Evolutionary conservation across 140 eudicot species (phyloP), one percentile per base, ranked within the genome.

Genomic region (Stevia rebaudiana): DNA sequence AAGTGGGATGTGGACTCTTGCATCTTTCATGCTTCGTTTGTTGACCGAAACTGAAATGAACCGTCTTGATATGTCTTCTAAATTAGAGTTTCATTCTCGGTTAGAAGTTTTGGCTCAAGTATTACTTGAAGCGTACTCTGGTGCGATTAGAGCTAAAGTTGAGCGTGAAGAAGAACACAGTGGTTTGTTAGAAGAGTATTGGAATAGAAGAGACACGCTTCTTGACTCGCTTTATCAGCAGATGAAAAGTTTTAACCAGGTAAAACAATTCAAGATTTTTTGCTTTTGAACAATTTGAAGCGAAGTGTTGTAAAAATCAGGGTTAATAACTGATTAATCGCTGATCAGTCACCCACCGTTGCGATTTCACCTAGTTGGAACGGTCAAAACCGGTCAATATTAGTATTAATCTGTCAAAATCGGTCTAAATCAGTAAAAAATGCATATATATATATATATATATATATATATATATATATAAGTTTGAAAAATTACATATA

Each of bases 1-100:
- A 49, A 76, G 74, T 79, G 96, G 98, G 76, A 82, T 91, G 63
- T 87, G 98, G 96, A 72, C 61, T 72, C 68, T 91, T 74, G 96
- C 87, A 44, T 78, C 76, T 62, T 75, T 87, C 66, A 84, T 87
- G 96, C 83, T 87, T 84, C 82, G 77, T 63, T 60, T 80, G 72
- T 75, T 77, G 39, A 79, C 50, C 50, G 96, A 84, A 50, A 61
- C 43, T 54, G 95, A 85, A 50, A 65, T 76, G 43, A 75, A 67
- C 54, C 63, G 46, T 25, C 78, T 84, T 47, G 92, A 76, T 72
- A 73, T 74, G 50, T 59, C 89, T 23, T 76, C 70, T 5, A 91
- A 63, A 56, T 43, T 78, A 56, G 96, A 87, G 62, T 84, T 91
- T 10, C 69, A 78, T 77, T 72, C 85, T 8, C 78, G 75, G 61